phyloP scores from a whole-genome alignment of 345 rosid species.

The Populus tremula region DNA sequence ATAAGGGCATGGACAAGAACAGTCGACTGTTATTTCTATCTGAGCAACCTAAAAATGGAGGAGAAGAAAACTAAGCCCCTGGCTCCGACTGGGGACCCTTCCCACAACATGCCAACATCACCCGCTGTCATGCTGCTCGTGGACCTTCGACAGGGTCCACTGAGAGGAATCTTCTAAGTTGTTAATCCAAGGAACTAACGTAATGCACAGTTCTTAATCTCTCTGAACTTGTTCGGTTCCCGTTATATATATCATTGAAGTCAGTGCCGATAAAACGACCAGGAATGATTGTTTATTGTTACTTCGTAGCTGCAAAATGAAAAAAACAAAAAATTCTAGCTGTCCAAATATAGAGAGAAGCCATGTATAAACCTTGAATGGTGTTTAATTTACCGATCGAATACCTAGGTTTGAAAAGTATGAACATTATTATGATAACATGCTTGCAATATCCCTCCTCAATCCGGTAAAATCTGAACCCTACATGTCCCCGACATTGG shows the following conservation, averaged over 20 bases:
- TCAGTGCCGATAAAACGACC: background rate
- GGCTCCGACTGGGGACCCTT: constrained; percentile 18
- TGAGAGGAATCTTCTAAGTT: constrained; percentile 10
- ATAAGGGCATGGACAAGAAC: background rate
- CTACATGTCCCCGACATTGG: too few species aligned
- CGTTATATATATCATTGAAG: background rate
- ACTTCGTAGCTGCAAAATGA: background rate
- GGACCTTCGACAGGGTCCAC: constrained; percentile 22
- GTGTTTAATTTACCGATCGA: too few species aligned
- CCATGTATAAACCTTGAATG: background rate
- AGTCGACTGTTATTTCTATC: background rate
- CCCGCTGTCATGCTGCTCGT: constrained; percentile 10
- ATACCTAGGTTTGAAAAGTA: too few species aligned
- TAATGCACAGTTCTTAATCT: background rate
- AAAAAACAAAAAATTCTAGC: background rate
- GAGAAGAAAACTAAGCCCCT: background rate
- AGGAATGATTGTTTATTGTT: background rate
- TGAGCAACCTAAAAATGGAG: background rate
- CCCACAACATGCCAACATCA: constrained; percentile 20
- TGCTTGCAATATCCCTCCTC: too few species aligned
- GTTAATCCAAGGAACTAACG: background rate
- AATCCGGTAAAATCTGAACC: too few species aligned
- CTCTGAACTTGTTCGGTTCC: background rate
- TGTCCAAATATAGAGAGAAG: background rate
- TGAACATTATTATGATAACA: too few species aligned